Conservation (phyloP, 1,139 yeast species). For the Sugiyamaella xylanicola region DNA sequence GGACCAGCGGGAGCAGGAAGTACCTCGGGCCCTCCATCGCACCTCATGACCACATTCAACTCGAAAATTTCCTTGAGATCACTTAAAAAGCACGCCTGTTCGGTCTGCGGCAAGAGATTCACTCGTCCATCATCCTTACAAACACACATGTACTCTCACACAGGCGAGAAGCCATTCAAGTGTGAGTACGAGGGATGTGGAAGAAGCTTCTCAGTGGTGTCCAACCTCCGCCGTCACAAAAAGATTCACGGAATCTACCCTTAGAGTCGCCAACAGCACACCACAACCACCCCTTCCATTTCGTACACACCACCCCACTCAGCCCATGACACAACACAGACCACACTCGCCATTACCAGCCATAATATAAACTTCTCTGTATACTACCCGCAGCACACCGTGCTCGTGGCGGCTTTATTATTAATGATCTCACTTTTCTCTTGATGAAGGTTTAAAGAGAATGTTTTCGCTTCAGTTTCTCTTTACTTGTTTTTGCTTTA, state of each 20-base stretch:
- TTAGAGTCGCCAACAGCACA: constrained; percentile 29
- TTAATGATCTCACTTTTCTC: constrained; percentile 14
- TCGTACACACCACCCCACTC: no score
- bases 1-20: constrained; percentile 1
- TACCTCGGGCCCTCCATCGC: constrained; percentile 32
- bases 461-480: not conserved
- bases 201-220: constrained; percentile 71
- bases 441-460: constrained; percentile 7
- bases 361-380: constrained; percentile 27
- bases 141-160: constrained; percentile 81
- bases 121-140: constrained; percentile 79
- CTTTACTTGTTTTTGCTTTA: not conserved
- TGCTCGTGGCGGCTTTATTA: constrained; percentile 1
- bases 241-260: constrained; percentile 53
- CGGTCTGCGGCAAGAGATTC: constrained; percentile 73
- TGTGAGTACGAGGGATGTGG: constrained; percentile 72
- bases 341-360: not conserved
- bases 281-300: not conserved
- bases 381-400: constrained; percentile 5
- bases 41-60: constrained; percentile 38
- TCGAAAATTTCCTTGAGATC: constrained; percentile 34
- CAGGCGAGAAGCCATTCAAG: constrained; percentile 79
- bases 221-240: constrained; percentile 78
- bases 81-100: constrained; percentile 51
- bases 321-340: no score